Evolutionary conservation across 108 stramenopile species (phyloP).

Genomic region (Mediolabrus comicus): DNA sequence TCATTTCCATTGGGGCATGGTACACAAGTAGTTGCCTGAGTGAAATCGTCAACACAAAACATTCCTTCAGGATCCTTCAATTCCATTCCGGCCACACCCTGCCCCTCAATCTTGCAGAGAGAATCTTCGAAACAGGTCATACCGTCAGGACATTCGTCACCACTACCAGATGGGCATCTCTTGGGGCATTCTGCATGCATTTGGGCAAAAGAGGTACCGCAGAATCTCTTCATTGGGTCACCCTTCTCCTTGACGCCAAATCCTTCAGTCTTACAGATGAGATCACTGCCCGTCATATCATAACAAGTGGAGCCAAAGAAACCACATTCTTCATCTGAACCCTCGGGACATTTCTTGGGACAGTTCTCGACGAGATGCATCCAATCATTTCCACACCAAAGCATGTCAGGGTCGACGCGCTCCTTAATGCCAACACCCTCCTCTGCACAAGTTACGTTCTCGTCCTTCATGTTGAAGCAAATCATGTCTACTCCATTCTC

Average conservation of each 20-base stretch:
- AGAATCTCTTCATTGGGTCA: slow-evolving; percentile 21
- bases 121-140: slow-evolving; percentile 33
- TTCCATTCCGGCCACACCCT: background rate
- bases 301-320: slow-evolving; percentile 10
- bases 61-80: slow-evolving; percentile 22
- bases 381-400: slow-evolving; percentile 39
- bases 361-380: slow-evolving; percentile 39
- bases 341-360: slow-evolving; percentile 31
- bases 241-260: slow-evolving; percentile 39
- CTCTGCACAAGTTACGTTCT: slow-evolving; percentile 11
- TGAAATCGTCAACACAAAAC: slow-evolving; percentile 29
- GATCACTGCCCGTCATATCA: slow-evolving; percentile 37
- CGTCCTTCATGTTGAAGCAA: slow-evolving; percentile 33
- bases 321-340: slow-evolving; percentile 39
- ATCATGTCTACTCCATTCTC: slow-evolving; percentile 19
- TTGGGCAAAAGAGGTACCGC: slow-evolving; percentile 9
- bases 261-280: slow-evolving; percentile 21
- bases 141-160: slow-evolving; percentile 9
- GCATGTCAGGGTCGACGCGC: slow-evolving; percentile 20
- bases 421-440: slow-evolving; percentile 34
- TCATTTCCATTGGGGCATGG: slow-evolving; percentile 27
- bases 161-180: background rate
- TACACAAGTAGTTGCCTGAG: slow-evolving; percentile 9
- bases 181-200: background rate
- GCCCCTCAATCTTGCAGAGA: slow-evolving; percentile 15